A percentile compares a stretch with the other conserved stretches of the same genome.
phyloP scores from a whole-genome alignment of 2,329 filamentous ascomycete species.

The Cercospora sp. region DNA sequence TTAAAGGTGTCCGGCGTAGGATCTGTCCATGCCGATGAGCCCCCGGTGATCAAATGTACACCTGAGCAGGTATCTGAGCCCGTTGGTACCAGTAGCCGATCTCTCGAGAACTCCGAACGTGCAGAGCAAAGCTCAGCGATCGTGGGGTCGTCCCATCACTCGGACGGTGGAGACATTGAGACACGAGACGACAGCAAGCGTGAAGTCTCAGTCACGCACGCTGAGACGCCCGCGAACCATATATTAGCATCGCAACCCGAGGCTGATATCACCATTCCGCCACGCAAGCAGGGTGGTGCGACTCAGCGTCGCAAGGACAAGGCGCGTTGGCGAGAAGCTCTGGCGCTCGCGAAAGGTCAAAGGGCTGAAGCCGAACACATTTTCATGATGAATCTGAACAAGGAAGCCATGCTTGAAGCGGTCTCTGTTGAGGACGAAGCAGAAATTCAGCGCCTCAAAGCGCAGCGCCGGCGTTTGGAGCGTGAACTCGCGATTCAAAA shows the following conservation, averaged over 20 bases:
- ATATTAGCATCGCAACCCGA: neutral
- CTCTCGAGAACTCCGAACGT: neutral
- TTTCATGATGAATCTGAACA: slow-evolving; percentile 15
- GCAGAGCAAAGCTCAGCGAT: neutral
- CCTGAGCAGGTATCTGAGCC: neutral
- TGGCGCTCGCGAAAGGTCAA: slow-evolving; percentile 10
- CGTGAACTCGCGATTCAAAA: slow-evolving; percentile 9
- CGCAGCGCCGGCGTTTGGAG: slow-evolving; percentile 12
- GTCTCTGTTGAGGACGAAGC: slow-evolving; percentile 10
- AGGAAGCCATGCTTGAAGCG: slow-evolving; percentile 20
- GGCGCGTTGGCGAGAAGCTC: slow-evolving; percentile 18
- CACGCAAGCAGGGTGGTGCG: neutral
- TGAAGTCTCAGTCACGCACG: neutral
- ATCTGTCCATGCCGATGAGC: neutral
- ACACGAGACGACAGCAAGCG: neutral
- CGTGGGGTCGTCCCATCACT: neutral
- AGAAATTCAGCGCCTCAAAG: slow-evolving; percentile 18
- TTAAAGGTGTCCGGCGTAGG: neutral
- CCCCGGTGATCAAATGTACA: neutral
- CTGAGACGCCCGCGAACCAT: neutral
- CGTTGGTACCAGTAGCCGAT: neutral
- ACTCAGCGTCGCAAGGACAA: slow-evolving; percentile 2
- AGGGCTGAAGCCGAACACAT: slow-evolving; percentile 4
- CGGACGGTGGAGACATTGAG: neutral
- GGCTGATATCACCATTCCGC: slow-evolving; percentile 6